Conservation (phyloP, 148 eudicot species). For the Fagopyrum tataricum region DNA sequence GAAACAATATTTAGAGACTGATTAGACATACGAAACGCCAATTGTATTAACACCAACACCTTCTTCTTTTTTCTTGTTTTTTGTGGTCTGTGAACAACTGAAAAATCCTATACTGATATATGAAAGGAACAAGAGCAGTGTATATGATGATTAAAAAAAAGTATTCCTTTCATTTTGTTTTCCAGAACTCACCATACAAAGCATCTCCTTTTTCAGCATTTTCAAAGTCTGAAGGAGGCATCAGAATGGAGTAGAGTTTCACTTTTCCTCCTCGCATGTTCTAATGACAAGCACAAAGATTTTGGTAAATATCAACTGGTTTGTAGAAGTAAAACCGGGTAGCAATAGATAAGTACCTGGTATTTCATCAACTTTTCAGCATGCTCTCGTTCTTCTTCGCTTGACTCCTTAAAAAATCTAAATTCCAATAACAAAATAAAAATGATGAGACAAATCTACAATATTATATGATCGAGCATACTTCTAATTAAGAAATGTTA, state of each 20-base stretch:
- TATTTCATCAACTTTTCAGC: constrained; percentile 86
- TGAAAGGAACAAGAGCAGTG: no score
- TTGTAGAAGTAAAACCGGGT: not conserved
- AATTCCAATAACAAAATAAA: not conserved
- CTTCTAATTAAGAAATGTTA: not conserved
- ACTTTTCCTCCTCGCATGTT: constrained; percentile 88
- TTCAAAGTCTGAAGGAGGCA: constrained; percentile 63
- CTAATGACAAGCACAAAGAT: constrained; percentile 24
- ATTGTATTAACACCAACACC: not conserved
- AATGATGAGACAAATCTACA: not conserved
- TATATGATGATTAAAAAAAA: not conserved
- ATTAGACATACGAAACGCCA: not conserved
- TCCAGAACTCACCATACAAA: constrained; percentile 42
- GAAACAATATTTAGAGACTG: constrained; percentile 18
- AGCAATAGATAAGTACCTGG: constrained; percentile 37
- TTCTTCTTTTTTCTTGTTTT: no score
- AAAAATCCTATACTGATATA: no score
- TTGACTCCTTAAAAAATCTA: constrained; percentile 81
- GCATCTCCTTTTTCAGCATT: constrained; percentile 85
- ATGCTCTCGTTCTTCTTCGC: constrained; percentile 83
- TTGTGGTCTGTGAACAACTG: no score
- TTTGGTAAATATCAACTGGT: not conserved
- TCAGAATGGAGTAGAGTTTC: constrained; percentile 39
- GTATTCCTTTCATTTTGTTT: not conserved
- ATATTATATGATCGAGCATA: not conserved